These are phyloP conservation scores for Fomitopsis betulina DNA, from an alignment of 1,284 basidiomycete genomes.

Conservation along the genomic window DNA sequence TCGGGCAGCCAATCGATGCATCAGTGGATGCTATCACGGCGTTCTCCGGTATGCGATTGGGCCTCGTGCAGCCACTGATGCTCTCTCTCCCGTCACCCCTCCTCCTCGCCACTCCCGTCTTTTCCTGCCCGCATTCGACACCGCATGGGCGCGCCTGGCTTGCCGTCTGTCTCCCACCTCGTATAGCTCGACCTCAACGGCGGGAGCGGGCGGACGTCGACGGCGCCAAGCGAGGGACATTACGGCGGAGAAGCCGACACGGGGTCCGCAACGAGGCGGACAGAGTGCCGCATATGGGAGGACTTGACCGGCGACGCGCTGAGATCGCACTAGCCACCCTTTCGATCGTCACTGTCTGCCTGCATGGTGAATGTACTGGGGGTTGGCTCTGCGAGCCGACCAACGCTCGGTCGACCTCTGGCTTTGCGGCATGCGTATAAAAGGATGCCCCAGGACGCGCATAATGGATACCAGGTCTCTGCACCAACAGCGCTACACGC, in stretches of 20 bases:
- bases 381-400: background rate
- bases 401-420: background rate
- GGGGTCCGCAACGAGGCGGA: background rate
- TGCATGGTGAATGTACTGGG: background rate
- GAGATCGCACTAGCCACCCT: background rate
- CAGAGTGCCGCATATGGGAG: background rate
- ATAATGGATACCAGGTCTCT: background rate
- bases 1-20: background rate
- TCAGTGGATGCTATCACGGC: background rate
- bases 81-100: background rate
- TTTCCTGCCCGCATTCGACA: background rate
- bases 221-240: background rate
- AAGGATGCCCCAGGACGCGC: background rate
- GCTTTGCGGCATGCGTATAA: background rate
- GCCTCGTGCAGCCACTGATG: background rate
- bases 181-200: too few relatives aligned
- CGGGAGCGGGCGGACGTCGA: background rate
- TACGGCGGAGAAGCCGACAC: background rate
- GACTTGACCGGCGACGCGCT: background rate
- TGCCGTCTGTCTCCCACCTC: background rate
- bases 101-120: background rate
- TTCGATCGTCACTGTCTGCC: background rate
- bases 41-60: background rate
- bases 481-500: background rate
- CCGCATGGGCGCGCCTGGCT: background rate